phyloP scores from a whole-genome alignment of 2,329 filamentous ascomycete genomes.

The Thielaviopsis musarum region DNA sequence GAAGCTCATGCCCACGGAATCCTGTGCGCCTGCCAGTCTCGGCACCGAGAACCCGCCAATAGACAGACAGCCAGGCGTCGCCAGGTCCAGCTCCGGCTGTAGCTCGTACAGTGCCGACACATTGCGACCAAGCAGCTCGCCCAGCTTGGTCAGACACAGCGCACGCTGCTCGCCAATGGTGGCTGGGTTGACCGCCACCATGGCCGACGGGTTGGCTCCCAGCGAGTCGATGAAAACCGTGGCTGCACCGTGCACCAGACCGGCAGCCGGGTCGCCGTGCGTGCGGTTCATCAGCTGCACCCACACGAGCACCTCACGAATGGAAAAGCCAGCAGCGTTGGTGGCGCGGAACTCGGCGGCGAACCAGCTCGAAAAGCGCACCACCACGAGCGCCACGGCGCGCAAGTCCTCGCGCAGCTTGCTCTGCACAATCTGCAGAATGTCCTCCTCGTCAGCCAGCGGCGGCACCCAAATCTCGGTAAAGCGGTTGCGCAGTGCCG shows the following conservation, averaged over 20 bases:
- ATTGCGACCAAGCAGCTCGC: slow-evolving; percentile 46
- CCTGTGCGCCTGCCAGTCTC: slow-evolving; percentile 27
- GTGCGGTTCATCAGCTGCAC: slow-evolving; percentile 75
- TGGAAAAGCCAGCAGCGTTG: slow-evolving; percentile 41
- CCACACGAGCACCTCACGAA: slow-evolving; percentile 87
- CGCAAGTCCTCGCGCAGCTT: slow-evolving; percentile 47
- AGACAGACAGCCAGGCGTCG: slow-evolving; percentile 32
- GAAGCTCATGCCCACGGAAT: slow-evolving; percentile 47
- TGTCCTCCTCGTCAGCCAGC: slow-evolving; percentile 68
- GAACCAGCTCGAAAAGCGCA: slow-evolving; percentile 88
- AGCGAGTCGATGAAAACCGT: slow-evolving; percentile 94
- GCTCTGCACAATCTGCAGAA: slow-evolving; percentile 66
- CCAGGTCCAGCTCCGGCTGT: slow-evolving; percentile 39
- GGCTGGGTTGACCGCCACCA: slow-evolving; percentile 55
- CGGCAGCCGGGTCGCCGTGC: slow-evolving; percentile 27
- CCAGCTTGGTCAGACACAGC: slow-evolving; percentile 56
- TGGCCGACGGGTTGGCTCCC: slow-evolving; percentile 82
- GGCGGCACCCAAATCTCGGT: slow-evolving; percentile 98
- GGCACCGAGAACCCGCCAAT: slow-evolving; percentile 62
- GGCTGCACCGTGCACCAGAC: slow-evolving; percentile 66
- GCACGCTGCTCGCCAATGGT: slow-evolving; percentile 55
- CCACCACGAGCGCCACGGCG: slow-evolving; percentile 48
- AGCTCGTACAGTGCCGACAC: slow-evolving; percentile 48
- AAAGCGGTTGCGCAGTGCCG: slow-evolving; percentile 86
- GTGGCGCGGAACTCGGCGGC: slow-evolving; percentile 51